Conservation (phyloP, 306 rosid species). For the Oemleria cerasiformis region DNA sequence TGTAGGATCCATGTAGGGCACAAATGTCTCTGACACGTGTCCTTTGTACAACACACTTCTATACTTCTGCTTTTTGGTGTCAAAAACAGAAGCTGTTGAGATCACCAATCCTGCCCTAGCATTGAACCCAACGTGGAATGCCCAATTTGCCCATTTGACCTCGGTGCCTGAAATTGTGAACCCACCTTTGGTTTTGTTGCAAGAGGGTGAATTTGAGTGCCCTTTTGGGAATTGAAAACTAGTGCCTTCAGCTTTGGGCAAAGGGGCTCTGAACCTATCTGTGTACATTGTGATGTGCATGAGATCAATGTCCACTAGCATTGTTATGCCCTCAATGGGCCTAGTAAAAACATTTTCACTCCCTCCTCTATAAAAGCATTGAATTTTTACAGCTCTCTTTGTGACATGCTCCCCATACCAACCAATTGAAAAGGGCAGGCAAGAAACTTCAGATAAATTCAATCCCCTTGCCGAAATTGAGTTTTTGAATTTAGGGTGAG, state of each 20-base stretch:
- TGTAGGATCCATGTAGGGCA: constrained; percentile 83
- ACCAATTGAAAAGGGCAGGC: constrained; percentile 77
- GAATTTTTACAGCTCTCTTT: constrained; percentile 57
- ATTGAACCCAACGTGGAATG: constrained; percentile 72
- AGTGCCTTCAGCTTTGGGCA: constrained; percentile 81
- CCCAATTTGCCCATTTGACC: constrained; percentile 80
- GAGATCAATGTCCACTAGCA: constrained; percentile 62
- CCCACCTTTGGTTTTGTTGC: constrained; percentile 36
- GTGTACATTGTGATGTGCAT: constrained; percentile 56
- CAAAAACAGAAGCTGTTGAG: constrained; percentile 79
- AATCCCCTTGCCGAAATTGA: constrained; percentile 60
- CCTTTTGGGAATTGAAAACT: constrained; percentile 40
- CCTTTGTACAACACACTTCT: constrained; percentile 77
- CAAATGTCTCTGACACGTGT: constrained; percentile 84
- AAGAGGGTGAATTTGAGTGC: constrained; percentile 19
- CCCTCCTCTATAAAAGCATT: constrained; percentile 64
- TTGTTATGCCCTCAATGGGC: constrained; percentile 73
- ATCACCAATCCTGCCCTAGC: constrained; percentile 73
- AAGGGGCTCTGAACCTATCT: constrained; percentile 54
- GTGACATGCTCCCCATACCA: constrained; percentile 69
- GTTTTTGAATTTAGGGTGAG: constrained; percentile 44
- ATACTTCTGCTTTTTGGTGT: constrained; percentile 33
- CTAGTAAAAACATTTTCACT: constrained; percentile 64
- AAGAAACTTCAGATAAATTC: constrained; percentile 72
- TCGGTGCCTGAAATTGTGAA: constrained; percentile 44